phyloP scores from a whole-genome alignment of 495 filamentous ascomycete species.

The Penicillium samsonianum region DNA sequence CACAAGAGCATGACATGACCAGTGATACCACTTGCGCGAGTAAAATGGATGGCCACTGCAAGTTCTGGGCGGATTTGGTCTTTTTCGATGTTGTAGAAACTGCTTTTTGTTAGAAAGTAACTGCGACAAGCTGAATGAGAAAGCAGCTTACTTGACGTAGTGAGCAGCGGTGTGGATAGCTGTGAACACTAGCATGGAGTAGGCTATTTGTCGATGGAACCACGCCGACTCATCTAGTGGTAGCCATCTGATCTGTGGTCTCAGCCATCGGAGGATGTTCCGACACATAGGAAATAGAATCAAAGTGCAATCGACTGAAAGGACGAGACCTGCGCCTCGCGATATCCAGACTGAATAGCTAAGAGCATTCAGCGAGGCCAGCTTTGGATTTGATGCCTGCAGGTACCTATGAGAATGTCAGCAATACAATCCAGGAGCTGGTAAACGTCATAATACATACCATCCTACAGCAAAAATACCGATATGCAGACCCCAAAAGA shows the following conservation, averaged over 20 bases:
- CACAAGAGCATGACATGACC: slow-evolving; percentile 98
- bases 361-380: slow-evolving; percentile 79
- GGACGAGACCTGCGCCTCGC: slow-evolving; percentile 80
- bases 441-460: slow-evolving; percentile 47
- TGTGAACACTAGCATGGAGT: slow-evolving; percentile 80
- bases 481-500: slow-evolving; percentile 85
- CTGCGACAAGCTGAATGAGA: not conserved
- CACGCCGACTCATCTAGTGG: slow-evolving; percentile 94
- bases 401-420: slow-evolving; percentile 61
- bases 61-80: slow-evolving; percentile 75
- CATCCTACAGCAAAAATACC: slow-evolving; percentile 85
- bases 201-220: slow-evolving; percentile 96
- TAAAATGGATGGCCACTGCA: slow-evolving; percentile 93
- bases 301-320: slow-evolving; percentile 81
- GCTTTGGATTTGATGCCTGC: slow-evolving; percentile 63
- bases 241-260: slow-evolving; percentile 84
- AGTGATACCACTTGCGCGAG: slow-evolving; percentile 85
- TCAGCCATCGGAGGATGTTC: slow-evolving; percentile 77
- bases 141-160: slow-evolving; percentile 84
- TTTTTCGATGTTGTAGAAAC: slow-evolving; percentile 94
- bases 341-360: slow-evolving; percentile 93
- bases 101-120: slow-evolving; percentile 40
- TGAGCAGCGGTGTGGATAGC: slow-evolving; percentile 76
- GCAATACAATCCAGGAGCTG: slow-evolving; percentile 24
- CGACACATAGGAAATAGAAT: slow-evolving; percentile 95